A percentile compares a stretch with the other conserved stretches of the same genome.
These are phyloP conservation scores for Colletotrichum nymphaeae DNA, from an alignment of 2,329 filamentous ascomycete species.

Conservation along the genomic window DNA sequence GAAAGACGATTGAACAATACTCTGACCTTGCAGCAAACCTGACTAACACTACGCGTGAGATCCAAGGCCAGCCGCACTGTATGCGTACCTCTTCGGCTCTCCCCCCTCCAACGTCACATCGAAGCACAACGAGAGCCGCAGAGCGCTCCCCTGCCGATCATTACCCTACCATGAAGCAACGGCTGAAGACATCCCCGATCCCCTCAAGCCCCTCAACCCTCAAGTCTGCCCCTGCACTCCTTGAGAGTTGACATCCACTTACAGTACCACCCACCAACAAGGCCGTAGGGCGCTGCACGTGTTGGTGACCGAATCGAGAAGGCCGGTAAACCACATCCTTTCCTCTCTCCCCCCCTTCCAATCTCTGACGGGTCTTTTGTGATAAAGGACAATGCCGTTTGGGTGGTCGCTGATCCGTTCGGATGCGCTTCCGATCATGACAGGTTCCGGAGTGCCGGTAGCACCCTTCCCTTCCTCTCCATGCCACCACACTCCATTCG, in stretches of 20 bases:
- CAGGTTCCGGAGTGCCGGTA: not conserved
- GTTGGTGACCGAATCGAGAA: not conserved
- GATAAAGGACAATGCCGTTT: not conserved
- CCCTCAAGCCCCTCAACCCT: too few species aligned
- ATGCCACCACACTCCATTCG: not conserved
- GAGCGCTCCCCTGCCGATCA: conserved; percentile 18
- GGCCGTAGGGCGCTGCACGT: conserved; percentile 23
- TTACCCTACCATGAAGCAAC: conserved; percentile 14
- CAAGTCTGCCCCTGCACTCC: not conserved
- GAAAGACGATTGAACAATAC: not conserved
- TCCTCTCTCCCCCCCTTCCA: not conserved
- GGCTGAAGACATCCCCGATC: not conserved
- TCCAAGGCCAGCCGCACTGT: not conserved
- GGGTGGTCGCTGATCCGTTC: not conserved
- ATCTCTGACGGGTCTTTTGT: not conserved
- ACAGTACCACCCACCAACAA: not conserved
- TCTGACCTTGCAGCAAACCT: not conserved
- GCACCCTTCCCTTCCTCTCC: too few species aligned
- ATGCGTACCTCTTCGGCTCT: not conserved
- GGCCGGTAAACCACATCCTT: not conserved
- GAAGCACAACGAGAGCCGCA: not conserved
- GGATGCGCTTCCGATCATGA: not conserved
- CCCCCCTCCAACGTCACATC: not conserved
- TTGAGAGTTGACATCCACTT: not conserved
- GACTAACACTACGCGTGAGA: not conserved